A percentile compares a stretch with the other conserved stretches of the same genome.
These are phyloP conservation scores for Leccinum disarticulatum DNA, from an alignment of 768 basidiomycete genomes.

Conservation along the genomic window DNA sequence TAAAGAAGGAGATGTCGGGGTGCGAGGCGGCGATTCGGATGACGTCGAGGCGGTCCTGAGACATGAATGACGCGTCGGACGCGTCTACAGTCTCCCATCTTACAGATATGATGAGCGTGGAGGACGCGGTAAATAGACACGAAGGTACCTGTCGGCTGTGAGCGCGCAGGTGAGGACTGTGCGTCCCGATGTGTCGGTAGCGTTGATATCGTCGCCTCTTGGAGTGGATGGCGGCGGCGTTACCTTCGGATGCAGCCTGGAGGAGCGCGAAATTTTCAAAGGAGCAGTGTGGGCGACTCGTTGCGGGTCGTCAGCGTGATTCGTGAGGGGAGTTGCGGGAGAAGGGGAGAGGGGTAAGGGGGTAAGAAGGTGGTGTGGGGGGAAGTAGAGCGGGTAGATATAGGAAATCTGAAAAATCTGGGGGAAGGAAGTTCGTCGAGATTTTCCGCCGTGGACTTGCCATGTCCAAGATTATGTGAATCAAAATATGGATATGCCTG, in stretches of 20 bases:
- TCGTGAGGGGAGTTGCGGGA: constrained; percentile 26
- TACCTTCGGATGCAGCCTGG: constrained; percentile 55
- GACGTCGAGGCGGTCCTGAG: constrained; percentile 52
- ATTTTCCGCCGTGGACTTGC: constrained; percentile 9
- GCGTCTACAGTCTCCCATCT: constrained; percentile 69
- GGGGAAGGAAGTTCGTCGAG: constrained; percentile 5
- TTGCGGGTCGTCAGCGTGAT: constrained; percentile 26
- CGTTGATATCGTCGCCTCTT: constrained; percentile 69
- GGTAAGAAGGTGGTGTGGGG: too few species aligned
- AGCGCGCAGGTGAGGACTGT: constrained; percentile 68
- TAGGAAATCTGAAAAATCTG: constrained; percentile 3
- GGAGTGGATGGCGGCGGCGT: constrained; percentile 53
- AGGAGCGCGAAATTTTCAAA: constrained; percentile 48
- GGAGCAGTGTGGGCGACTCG: constrained; percentile 39
- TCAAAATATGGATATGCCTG: too few species aligned
- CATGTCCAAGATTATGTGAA: too few species aligned
- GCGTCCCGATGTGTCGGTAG: constrained; percentile 57
- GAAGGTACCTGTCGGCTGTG: constrained; percentile 67
- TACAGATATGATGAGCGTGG: constrained; percentile 25
- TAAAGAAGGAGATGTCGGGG: constrained; percentile 60
- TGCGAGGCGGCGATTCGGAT: constrained; percentile 56
- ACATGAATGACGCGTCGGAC: constrained; percentile 68
- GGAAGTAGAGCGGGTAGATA: constrained; percentile 19
- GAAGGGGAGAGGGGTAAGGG: neutral
- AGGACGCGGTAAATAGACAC: neutral